Evolutionary conservation across 495 filamentous ascomycete species (phyloP).

Genomic region (Hypoxylon perforatum): DNA sequence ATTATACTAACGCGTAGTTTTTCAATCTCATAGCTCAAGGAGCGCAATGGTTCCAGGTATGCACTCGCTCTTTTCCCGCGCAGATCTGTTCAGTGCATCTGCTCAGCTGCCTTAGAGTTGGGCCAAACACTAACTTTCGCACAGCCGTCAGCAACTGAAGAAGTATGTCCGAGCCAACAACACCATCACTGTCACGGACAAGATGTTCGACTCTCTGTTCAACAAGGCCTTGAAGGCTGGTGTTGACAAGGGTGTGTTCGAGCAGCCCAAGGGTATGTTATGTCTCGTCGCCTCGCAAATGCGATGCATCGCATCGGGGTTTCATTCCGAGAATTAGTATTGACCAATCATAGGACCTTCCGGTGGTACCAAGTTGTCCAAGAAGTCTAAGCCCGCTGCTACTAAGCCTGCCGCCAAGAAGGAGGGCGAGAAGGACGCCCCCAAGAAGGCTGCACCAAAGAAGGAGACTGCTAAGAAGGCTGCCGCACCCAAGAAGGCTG

Average conservation of each 20-base stretch:
- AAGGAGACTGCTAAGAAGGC: constrained; percentile 57
- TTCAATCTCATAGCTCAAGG: constrained; percentile 66
- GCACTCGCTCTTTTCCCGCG: constrained; percentile 36
- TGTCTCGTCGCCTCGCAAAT: not conserved
- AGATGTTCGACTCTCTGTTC: constrained; percentile 88
- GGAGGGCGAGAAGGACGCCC: constrained; percentile 55
- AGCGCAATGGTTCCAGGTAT: constrained; percentile 73
- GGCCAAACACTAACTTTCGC: constrained; percentile 47
- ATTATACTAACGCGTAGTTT: constrained; percentile 58
- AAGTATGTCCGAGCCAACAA: constrained; percentile 99
- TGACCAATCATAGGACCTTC: constrained; percentile 74
- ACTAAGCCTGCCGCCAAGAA: constrained; percentile 61
- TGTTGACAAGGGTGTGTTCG: constrained; percentile 89
- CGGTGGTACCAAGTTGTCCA: constrained; percentile 95
- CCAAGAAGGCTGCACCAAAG: constrained; percentile 49
- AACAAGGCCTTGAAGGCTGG: constrained; percentile 91
- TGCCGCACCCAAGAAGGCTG: constrained; percentile 54
- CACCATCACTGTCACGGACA: constrained; percentile 76
- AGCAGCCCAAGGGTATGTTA: constrained; percentile 90
- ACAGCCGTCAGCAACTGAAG: constrained; percentile 94
- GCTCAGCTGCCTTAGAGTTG: constrained; percentile 11
- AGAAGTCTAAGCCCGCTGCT: constrained; percentile 70
- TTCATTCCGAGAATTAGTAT: not conserved
- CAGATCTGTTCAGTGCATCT: constrained; percentile 9
- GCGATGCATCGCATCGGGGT: not conserved